Conservation (phyloP, 805 yeast genomes). For the Kuraishia floccosa region DNA sequence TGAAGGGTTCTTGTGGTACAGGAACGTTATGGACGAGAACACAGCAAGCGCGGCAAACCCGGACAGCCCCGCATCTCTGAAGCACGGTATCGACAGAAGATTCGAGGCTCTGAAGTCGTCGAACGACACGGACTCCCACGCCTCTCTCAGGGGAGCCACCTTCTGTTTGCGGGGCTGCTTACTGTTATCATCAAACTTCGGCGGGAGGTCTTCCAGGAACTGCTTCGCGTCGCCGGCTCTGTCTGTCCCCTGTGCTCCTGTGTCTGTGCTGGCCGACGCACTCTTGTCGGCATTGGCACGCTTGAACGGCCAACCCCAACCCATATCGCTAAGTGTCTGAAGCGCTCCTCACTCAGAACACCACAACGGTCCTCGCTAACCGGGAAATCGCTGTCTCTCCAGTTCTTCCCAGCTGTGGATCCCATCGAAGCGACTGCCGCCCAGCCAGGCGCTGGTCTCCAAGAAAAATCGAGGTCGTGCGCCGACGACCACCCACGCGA, state of each 20-base stretch:
- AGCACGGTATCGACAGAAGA: slow-evolving; percentile 58
- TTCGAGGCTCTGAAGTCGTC: slow-evolving; percentile 42
- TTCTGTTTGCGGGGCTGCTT: slow-evolving; percentile 6
- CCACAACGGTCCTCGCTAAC: no score
- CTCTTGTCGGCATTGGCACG: no score
- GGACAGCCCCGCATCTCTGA: slow-evolving; percentile 66
- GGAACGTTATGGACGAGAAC: slow-evolving; percentile 52
- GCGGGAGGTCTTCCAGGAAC: slow-evolving; percentile 39
- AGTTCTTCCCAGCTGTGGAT: no score
- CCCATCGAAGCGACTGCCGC: not conserved
- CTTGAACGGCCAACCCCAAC: slow-evolving; percentile 1
- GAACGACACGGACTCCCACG: slow-evolving; percentile 27
- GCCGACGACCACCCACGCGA: no score
- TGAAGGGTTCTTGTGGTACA: slow-evolving; percentile 50
- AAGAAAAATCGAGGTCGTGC: no score
- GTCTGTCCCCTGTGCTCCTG: slow-evolving; percentile 1
- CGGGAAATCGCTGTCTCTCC: no score
- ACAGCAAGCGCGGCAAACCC: slow-evolving; percentile 69
- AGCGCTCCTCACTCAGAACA: no score
- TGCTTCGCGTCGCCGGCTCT: slow-evolving; percentile 8
- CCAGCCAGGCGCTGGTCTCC: not conserved
- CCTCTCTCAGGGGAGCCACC: slow-evolving; percentile 22
- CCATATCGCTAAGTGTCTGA: no score
- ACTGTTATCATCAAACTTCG: slow-evolving; percentile 28
- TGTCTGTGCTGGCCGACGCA: slow-evolving; percentile 3